Evolutionary conservation across 2,329 filamentous ascomycete species (phyloP), one percentile per base, ranked within the genome.

Genomic region (Aspergillus hiratsukae): DNA sequence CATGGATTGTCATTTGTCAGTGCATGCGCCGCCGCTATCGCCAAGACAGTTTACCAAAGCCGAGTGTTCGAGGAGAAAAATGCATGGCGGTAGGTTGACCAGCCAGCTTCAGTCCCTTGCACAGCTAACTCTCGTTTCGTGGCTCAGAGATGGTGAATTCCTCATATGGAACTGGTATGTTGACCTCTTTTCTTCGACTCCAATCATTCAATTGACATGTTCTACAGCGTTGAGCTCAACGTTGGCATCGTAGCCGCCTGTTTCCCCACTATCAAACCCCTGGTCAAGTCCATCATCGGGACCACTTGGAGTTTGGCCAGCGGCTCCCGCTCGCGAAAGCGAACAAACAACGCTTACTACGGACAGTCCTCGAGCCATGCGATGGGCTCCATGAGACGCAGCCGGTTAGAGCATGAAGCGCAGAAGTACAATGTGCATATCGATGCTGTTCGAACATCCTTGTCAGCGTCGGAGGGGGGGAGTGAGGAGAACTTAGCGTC

Each of bases 201-300:
- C 40, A 28, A 49, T 4, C 3, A 19, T 43, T 23, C 52, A n/a
- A 31, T 23, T 61, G 31, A 48, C 40, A 9, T 19, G 8, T 17
- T 7, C 27, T 25, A 17, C 14, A 78, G 75, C 21, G 66, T 78
- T 53, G 75, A 78, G 61, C 66, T 76, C 51, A 73, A 74, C 50
- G 61, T 76, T 10, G 73, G 73, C 10, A 75, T 77, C 41, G 67
- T 76, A 27, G 75, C 75, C 1, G 72, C 70, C 40, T 76, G 73
- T 43, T 68, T 76, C 8, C 74, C 76, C 6, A 69, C 72, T 1
- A 63, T 78, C 21, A 74, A 73, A 48, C 74, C 75, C 1, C 64
- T 76, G 6, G 66, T 76, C 21, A 63, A 63, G 56, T 49, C 49
- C 6, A 14, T 66, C 45, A 41, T 63, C 23, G 53, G 55, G 25